Evolutionary conservation across 331 rosid species (phyloP), one percentile per base, ranked within the genome.

Genomic region (Saraca asoca): DNA sequence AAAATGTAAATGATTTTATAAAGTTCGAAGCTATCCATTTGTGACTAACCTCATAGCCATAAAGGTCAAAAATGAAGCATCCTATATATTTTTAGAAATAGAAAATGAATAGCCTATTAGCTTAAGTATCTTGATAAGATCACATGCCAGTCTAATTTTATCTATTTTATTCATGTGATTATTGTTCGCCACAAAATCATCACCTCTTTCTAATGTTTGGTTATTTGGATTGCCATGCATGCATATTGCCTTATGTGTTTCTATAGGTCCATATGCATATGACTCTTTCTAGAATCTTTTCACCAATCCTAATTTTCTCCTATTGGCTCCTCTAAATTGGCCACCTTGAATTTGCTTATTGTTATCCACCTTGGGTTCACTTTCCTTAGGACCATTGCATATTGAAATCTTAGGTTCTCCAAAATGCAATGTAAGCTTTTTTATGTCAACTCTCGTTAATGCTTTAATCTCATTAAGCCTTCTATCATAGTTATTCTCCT

Each of bases 231-330:
- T 69, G 9, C 75, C 83, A 60, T 81, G 62, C 18, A 60, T 52
- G 66, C 60, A 68, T 38, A 61, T 51, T 43, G 82, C 76, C 78
- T 79, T 80, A 35, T 85, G 87, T 45, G 69, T 5, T 62, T 69
- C 60, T 74, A 56, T 70, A 14, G 71, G 56, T 51, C 74, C 85
- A 61, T 68, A 60, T 31, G 58, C 37, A 14, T 50, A 72, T 3
- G 76, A 53, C 42, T 90, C 92, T 73, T 71, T 88, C 60, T 74
- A 82, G 77, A 92, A 87, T 85, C 96, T 83, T 85, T 89, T 92
- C 41, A 89, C 98, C 42, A 91, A 84, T 64, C 87, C 87, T 15
- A 93, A 82, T 74, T 92, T 92, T 79, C 96, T 85, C 75, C 89
- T 82, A 81, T 82, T 92, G 35, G 98, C 91, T 69, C 98, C 98